A percentile compares a stretch with the other conserved stretches of the same genome.
These are phyloP conservation scores for Neurospora cerealis DNA, from an alignment of 495 filamentous ascomycete species.

Conservation along the genomic window DNA sequence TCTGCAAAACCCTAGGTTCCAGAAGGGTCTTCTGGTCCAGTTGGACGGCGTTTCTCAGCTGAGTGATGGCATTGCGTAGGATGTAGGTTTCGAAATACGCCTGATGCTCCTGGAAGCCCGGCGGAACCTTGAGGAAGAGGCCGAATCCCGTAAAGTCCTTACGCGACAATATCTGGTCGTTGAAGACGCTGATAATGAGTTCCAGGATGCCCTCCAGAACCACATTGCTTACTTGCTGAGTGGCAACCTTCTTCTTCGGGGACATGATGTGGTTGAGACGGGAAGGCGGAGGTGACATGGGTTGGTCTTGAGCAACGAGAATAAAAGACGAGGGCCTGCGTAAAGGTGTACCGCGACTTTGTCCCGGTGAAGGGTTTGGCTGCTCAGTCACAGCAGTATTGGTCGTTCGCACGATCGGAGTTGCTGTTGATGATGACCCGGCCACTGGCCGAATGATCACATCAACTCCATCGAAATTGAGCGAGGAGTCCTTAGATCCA, in stretches of 20 bases:
- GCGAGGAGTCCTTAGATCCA: conserved; percentile 61
- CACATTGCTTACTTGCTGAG: conserved; percentile 50
- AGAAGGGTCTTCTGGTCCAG: conserved; percentile 60
- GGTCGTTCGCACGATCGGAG: conserved; percentile 63
- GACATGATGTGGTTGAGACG: conserved; percentile 53
- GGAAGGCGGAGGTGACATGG: conserved; percentile 44
- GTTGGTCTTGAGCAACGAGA: conserved; percentile 58
- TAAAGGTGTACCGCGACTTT: conserved; percentile 44
- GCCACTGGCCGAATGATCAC: conserved; percentile 69
- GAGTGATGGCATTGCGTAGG: conserved; percentile 60
- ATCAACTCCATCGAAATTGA: conserved; percentile 79
- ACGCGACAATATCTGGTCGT: conserved; percentile 68
- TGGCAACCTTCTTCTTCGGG: conserved; percentile 40
- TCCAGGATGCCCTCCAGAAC: conserved; percentile 68
- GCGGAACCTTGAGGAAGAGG: conserved; percentile 78
- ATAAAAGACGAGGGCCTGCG: conserved; percentile 83
- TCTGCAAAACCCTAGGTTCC: conserved; percentile 76
- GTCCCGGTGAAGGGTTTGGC: conserved; percentile 24
- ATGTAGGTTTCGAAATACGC: conserved; percentile 91
- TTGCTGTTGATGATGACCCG: conserved; percentile 34
- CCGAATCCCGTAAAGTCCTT: conserved; percentile 90
- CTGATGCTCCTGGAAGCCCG: conserved; percentile 86
- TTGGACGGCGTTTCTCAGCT: conserved; percentile 57
- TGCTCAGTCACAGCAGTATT: conserved; percentile 42
- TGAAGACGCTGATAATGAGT: conserved; percentile 65